Conservation (phyloP, 1,284 basidiomycete genomes). For the Tremellales sp. region DNA sequence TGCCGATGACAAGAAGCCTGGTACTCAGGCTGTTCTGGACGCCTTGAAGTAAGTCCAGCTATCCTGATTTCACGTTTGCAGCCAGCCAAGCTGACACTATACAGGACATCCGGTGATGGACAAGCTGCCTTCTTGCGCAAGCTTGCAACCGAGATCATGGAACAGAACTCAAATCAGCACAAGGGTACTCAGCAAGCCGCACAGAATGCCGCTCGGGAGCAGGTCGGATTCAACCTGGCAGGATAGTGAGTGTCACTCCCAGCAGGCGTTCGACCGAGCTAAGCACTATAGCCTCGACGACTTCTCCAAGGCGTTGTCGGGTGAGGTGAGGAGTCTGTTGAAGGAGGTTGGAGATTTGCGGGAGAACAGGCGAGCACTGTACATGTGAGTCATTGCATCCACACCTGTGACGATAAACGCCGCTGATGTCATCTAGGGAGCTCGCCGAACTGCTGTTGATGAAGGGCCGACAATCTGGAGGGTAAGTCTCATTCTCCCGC, state of each 20-base stretch:
- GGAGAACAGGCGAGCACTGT: slow-evolving; percentile 44
- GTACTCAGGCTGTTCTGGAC: slow-evolving; percentile 45
- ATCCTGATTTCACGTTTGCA: background rate
- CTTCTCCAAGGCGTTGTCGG: slow-evolving; percentile 45
- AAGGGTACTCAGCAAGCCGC: slow-evolving; percentile 37
- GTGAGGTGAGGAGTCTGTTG: slow-evolving; percentile 43
- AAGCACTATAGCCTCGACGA: slow-evolving; percentile 35
- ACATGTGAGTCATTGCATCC: slow-evolving; percentile 33
- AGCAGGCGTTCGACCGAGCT: background rate
- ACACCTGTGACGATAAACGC: background rate
- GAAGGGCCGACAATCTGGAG: slow-evolving; percentile 45
- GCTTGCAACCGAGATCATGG: slow-evolving; percentile 41
- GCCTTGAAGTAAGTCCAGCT: slow-evolving; percentile 36
- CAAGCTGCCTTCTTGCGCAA: slow-evolving; percentile 43
- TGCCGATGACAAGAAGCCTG: slow-evolving; percentile 42
- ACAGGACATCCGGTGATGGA: slow-evolving; percentile 33
- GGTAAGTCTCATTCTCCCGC: slow-evolving; percentile 18
- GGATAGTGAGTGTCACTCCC: slow-evolving; percentile 34
- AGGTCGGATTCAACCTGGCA: slow-evolving; percentile 48
- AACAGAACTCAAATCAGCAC: slow-evolving; percentile 47
- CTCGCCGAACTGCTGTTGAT: slow-evolving; percentile 45
- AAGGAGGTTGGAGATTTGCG: slow-evolving; percentile 48
- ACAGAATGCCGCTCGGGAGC: slow-evolving; percentile 42
- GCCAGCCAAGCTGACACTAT: slow-evolving; percentile 8
- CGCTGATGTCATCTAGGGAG: slow-evolving; percentile 21